These are phyloP conservation scores for Fraxinus floribunda DNA, from an alignment of 305 asterid genomes.

Conservation along the genomic window DNA sequence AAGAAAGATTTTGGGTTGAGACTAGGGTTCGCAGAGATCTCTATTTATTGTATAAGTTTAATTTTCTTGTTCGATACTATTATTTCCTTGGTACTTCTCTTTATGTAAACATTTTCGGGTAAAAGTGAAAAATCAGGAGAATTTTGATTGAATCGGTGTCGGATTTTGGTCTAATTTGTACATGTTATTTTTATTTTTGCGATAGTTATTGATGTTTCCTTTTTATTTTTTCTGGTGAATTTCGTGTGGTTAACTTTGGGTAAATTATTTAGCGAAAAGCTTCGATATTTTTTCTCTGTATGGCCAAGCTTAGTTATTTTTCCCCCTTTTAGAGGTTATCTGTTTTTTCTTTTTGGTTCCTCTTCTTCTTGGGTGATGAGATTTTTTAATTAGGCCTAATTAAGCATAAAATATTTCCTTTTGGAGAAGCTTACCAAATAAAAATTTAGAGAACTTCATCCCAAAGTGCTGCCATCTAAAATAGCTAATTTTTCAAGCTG, in stretches of 20 bases:
- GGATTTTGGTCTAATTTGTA: not conserved
- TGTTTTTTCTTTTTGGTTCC: not conserved
- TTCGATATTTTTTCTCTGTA: not conserved
- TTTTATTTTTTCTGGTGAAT: not conserved
- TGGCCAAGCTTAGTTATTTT: not conserved
- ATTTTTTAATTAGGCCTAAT: not conserved
- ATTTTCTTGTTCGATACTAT: not conserved
- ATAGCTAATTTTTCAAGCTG: not conserved
- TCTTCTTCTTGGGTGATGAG: not conserved
- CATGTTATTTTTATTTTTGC: not conserved
- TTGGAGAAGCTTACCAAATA: not conserved
- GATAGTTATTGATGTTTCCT: not conserved
- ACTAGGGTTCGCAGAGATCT: not conserved
- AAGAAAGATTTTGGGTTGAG: not conserved
- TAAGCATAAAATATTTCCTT: not conserved
- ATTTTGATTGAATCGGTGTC: not conserved
- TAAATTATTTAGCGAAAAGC: not conserved
- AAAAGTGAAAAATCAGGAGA: not conserved
- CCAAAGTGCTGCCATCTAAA: not conserved
- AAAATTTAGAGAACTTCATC: not conserved
- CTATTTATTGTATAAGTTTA: not conserved
- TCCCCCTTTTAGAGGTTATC: not conserved
- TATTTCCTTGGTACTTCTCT: not conserved
- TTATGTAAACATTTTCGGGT: not conserved
- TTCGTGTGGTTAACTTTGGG: not conserved